Conservation (phyloP, 2,329 filamentous ascomycete genomes). For the Chaetomiaceae sp. region DNA sequence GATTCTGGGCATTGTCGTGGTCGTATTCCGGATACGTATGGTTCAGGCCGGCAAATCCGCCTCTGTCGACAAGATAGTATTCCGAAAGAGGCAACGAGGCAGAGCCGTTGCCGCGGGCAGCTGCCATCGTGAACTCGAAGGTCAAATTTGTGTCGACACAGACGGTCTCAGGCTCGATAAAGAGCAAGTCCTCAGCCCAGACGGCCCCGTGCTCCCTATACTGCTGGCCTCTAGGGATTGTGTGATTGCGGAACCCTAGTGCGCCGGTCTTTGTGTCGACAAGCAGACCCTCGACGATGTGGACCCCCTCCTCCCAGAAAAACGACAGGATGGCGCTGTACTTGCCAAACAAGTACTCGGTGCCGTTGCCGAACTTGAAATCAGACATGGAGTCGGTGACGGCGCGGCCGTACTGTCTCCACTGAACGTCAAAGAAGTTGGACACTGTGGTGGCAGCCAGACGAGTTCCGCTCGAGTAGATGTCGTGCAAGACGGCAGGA, state of each 20-base stretch:
- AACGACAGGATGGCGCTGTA: neutral
- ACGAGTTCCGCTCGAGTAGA: slow-evolving; percentile 6
- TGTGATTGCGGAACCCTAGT: slow-evolving; percentile 6
- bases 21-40: slow-evolving; percentile 31
- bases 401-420: slow-evolving; percentile 1
- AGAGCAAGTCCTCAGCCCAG: slow-evolving; percentile 7
- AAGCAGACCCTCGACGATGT: slow-evolving; percentile 2
- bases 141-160: slow-evolving; percentile 9
- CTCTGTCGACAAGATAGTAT: slow-evolving; percentile 34
- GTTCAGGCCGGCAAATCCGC: slow-evolving; percentile 39
- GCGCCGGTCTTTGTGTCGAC: neutral
- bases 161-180: slow-evolving; percentile 3
- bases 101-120: too few relatives aligned
- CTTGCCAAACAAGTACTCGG: neutral
- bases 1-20: slow-evolving; percentile 29
- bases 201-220: neutral
- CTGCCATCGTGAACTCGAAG: neutral
- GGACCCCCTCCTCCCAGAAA: neutral
- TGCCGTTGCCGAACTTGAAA: neutral
- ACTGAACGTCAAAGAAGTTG: slow-evolving; percentile 10
- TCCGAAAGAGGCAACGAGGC: too few relatives aligned
- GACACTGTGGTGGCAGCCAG: slow-evolving; percentile 3
- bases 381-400: neutral
- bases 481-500: neutral
- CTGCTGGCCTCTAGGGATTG: neutral